These are phyloP conservation scores for Cutaneotrichosporon sp. DNA, from an alignment of 1,284 basidiomycete species.

Conservation along the genomic window DNA sequence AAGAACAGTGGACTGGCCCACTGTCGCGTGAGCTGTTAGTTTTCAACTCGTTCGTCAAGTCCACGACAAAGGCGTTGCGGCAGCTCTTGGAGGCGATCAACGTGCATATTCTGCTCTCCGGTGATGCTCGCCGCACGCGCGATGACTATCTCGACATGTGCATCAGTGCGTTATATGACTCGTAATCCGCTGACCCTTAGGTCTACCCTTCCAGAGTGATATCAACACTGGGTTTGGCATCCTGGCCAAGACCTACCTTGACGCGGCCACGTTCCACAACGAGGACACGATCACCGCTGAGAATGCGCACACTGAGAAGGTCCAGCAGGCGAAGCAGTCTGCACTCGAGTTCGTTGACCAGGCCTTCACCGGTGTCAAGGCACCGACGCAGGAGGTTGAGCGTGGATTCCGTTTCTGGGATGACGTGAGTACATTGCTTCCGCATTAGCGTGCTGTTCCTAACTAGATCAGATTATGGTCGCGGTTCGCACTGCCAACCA, in stretches of 20 bases:
- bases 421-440: conserved; percentile 59
- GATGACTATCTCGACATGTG: conserved; percentile 92
- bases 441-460: conserved; percentile 9
- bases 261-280: conserved; percentile 75
- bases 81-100: conserved; percentile 86
- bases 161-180: conserved; percentile 49
- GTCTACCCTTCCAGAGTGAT: conserved; percentile 86
- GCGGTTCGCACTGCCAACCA: conserved; percentile 77
- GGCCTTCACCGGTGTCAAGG: conserved; percentile 84
- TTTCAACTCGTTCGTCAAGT: conserved; percentile 95
- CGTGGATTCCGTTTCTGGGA: conserved; percentile 98
- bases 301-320: conserved; percentile 64
- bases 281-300: conserved; percentile 59
- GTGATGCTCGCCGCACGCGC: conserved; percentile 74
- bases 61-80: conserved; percentile 80
- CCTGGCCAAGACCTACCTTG: conserved; percentile 90
- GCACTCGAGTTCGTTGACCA: conserved; percentile 89
- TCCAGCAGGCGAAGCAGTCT: conserved; percentile 74
- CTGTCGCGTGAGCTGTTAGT: conserved; percentile 91
- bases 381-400: conserved; percentile 79
- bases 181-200: conserved; percentile 13
- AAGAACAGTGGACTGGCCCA: conserved; percentile 86
- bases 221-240: conserved; percentile 98
- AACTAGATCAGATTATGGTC: conserved; percentile 62
- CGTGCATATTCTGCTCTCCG: conserved; percentile 83